These are phyloP conservation scores for Umbelopsis vinacea DNA, from an alignment of 192 early-diverging fungal genomes.

Conservation along the genomic window DNA sequence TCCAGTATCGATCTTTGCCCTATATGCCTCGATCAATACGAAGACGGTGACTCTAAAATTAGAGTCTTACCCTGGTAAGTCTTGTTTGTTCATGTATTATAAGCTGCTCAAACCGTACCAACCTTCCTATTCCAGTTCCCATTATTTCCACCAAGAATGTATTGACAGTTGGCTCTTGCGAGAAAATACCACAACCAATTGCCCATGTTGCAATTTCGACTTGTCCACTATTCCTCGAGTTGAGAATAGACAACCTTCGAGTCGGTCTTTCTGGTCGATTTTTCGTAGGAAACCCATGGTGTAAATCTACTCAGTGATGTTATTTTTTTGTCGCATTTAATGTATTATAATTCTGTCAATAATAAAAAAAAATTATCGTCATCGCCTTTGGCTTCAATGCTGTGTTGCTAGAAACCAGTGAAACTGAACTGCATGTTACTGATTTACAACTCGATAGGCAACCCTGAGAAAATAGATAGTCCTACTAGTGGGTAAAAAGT, in stretches of 20 bases:
- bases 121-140: not conserved
- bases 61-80: slow-evolving; percentile 12
- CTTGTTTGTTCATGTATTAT: not conserved
- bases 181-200: slow-evolving; percentile 10
- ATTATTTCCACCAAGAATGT: slow-evolving; percentile 7
- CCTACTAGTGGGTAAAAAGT: too few species aligned
- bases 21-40: slow-evolving; percentile 5
- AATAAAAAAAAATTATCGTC: too few species aligned
- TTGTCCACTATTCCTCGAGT: not conserved
- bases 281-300: not conserved
- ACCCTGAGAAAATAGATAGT: too few species aligned
- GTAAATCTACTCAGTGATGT: too few species aligned
- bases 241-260: not conserved
- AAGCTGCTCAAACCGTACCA: not conserved
- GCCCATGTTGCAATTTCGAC: slow-evolving; percentile 18
- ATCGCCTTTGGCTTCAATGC: too few species aligned
- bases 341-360: too few species aligned
- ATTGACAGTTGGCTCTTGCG: slow-evolving; percentile 5
- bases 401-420: too few species aligned
- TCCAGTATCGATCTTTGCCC: not conserved
- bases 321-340: too few species aligned
- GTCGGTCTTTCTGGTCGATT: not conserved
- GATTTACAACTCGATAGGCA: too few species aligned
- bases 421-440: too few species aligned
- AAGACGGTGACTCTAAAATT: not conserved